These are phyloP conservation scores for Zygosaccharomyces kombuchaensis DNA, from an alignment of 805 yeast species.

Conservation along the genomic window DNA sequence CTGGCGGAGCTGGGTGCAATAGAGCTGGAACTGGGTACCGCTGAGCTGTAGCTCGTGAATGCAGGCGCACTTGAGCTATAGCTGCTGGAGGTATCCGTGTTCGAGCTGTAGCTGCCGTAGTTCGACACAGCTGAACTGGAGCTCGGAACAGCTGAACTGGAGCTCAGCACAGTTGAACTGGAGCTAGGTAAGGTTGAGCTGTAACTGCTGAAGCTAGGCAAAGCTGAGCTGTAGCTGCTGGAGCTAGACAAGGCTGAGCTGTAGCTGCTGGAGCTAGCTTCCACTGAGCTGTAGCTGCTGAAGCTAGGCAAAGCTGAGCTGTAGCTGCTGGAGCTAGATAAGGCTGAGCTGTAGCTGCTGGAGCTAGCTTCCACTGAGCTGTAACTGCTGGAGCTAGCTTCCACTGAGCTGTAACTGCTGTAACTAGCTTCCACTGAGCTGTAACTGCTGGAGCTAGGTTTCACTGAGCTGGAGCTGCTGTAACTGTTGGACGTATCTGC, in stretches of 20 bases:
- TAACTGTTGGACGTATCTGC: not conserved
- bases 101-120: not conserved
- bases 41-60: not conserved
- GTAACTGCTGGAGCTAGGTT: not conserved
- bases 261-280: not conserved
- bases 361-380: not conserved
- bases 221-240: not conserved
- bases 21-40: not conserved
- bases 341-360: not conserved
- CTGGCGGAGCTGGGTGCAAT: not conserved
- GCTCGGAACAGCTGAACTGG: not conserved
- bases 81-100: not conserved
- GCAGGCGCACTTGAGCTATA: not conserved
- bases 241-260: not conserved
- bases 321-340: not conserved
- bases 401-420: constrained; percentile 1
- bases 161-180: not conserved
- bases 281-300: not conserved
- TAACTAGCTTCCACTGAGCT: not conserved
- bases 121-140: not conserved
- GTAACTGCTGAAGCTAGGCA: not conserved
- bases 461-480: constrained; percentile 2
- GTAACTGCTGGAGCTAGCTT: not conserved
- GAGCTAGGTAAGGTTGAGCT: not conserved
- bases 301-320: not conserved